These are phyloP conservation scores for Penicillium capsulatum DNA, from an alignment of 2,329 filamentous ascomycete species.

Conservation along the genomic window DNA sequence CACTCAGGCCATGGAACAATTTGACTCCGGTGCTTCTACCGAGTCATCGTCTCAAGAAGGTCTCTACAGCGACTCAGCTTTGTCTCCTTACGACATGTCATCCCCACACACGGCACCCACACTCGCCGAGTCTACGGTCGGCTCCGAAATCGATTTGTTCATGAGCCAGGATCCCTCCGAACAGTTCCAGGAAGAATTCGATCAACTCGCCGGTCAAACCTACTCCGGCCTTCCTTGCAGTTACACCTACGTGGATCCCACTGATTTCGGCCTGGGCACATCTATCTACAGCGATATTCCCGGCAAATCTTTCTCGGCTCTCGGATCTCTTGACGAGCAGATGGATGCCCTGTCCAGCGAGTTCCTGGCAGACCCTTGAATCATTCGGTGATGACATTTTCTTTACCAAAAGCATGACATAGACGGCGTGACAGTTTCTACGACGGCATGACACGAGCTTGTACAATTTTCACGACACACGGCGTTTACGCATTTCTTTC, in stretches of 20 bases:
- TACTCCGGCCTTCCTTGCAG: constrained; percentile 29
- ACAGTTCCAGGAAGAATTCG: constrained; percentile 30
- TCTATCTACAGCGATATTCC: constrained; percentile 33
- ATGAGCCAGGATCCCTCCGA: constrained; percentile 34
- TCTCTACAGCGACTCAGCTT: constrained; percentile 29
- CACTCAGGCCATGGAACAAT: constrained; percentile 23
- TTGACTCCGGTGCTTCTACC: constrained; percentile 7
- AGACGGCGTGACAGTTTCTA: constrained; percentile 14
- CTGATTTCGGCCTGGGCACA: constrained; percentile 30
- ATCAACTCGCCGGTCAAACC: constrained; percentile 26
- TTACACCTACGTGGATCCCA: constrained; percentile 19
- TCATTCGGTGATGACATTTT: constrained; percentile 5
- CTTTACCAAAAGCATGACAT: constrained; percentile 10
- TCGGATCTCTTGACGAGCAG: constrained; percentile 27
- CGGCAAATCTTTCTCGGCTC: constrained; percentile 29
- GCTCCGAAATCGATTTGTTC: constrained; percentile 41
- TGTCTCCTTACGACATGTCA: constrained; percentile 33
- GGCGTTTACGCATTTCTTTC: constrained; percentile 2
- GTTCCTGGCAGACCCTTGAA: constrained; percentile 33
- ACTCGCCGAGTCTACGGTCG: constrained; percentile 31
- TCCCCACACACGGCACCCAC: constrained; percentile 38
- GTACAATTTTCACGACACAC: constrained; percentile 23
- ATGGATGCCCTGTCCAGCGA: constrained; percentile 40
- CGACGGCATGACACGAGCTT: constrained; percentile 22
- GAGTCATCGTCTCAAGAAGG: constrained; percentile 26